Conservation (phyloP, 2,329 filamentous ascomycete genomes). For the Allantophomopsis cytisporea region DNA sequence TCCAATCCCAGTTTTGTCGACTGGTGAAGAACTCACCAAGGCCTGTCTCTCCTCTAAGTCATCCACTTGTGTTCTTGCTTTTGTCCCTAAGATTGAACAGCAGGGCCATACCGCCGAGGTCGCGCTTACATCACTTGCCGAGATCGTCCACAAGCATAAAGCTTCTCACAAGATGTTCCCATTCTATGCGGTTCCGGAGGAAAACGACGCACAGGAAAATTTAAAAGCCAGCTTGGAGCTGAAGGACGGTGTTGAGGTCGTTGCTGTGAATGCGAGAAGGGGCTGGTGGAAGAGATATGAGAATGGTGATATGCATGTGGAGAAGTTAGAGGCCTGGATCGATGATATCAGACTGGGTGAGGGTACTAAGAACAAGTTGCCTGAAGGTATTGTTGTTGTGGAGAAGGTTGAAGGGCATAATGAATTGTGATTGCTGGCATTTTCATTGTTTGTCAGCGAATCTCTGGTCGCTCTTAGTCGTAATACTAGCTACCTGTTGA, state of each 20-base stretch:
- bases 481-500: too few relatives aligned
- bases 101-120: slow-evolving; percentile 25
- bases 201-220: slow-evolving; percentile 38
- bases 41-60: slow-evolving; percentile 66
- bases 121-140: slow-evolving; percentile 50
- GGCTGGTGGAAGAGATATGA: slow-evolving; percentile 73
- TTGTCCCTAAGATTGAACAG: slow-evolving; percentile 36
- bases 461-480: too few relatives aligned
- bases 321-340: slow-evolving; percentile 70
- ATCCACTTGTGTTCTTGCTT: slow-evolving; percentile 69
- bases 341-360: slow-evolving; percentile 87
- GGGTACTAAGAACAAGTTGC: slow-evolving; percentile 63
- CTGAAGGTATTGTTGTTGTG: slow-evolving; percentile 38
- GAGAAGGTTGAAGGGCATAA: slow-evolving; percentile 18
- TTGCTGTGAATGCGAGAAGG: slow-evolving; percentile 76
- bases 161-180: slow-evolving; percentile 63
- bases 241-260: slow-evolving; percentile 47
- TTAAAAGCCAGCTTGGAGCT: slow-evolving; percentile 53
- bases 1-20: slow-evolving; percentile 51
- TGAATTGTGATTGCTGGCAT: background rate
- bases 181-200: slow-evolving; percentile 59
- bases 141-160: slow-evolving; percentile 65
- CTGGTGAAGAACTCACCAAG: slow-evolving; percentile 48
- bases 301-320: slow-evolving; percentile 32
- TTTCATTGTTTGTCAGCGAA: too few relatives aligned